Evolutionary conservation across 1,284 basidiomycete genomes (phyloP).

Genomic region (Gymnopus androsaceus): DNA sequence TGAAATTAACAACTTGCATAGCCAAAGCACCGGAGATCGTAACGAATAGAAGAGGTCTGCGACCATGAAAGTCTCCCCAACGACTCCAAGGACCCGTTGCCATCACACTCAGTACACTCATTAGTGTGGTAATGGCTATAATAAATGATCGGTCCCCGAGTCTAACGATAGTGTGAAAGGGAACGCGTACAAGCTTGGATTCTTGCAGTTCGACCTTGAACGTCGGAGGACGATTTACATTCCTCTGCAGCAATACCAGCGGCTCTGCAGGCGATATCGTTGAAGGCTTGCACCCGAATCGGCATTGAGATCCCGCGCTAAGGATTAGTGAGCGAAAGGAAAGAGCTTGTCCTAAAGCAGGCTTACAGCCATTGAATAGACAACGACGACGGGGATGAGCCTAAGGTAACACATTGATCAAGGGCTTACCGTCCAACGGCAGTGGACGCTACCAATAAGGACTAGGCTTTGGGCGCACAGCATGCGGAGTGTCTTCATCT

Average conservation of each 20-base stretch:
- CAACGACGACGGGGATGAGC: constrained; percentile 46
- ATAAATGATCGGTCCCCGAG: constrained; percentile 13
- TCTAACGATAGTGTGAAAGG: background rate
- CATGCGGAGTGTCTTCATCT: background rate
- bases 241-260: constrained; percentile 22
- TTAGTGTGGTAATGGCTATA: constrained; percentile 46
- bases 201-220: constrained; percentile 44
- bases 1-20: constrained; percentile 35
- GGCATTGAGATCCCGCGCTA: constrained; percentile 51
- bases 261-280: constrained; percentile 43
- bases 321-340: constrained; percentile 4
- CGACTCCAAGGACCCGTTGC: constrained; percentile 55
- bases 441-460: constrained; percentile 36
- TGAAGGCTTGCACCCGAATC: constrained; percentile 48
- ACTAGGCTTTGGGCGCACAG: constrained; percentile 9
- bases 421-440: background rate
- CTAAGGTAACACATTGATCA: constrained; percentile 23
- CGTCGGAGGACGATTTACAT: constrained; percentile 34
- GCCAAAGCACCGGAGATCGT: constrained; percentile 45
- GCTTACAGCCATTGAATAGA: constrained; percentile 47
- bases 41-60: constrained; percentile 45
- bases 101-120: constrained; percentile 50
- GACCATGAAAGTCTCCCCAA: constrained; percentile 47
- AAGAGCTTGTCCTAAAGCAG: background rate
- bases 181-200: constrained; percentile 43